Evolutionary conservation across 345 rosid genomes (phyloP).

Genomic region (Populus tremula): DNA sequence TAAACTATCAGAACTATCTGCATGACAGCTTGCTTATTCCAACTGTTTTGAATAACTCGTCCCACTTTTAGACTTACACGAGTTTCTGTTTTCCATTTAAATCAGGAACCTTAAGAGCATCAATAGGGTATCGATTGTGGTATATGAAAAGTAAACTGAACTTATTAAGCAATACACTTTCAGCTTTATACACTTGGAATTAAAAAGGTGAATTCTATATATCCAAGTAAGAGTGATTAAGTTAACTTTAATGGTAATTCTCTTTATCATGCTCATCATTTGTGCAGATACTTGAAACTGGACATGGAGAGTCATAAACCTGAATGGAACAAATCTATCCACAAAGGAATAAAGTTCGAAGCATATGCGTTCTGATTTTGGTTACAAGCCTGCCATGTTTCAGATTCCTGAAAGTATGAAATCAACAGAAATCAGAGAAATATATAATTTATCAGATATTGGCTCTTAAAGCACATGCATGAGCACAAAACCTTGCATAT

Average conservation of each 20-base stretch:
- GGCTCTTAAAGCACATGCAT: background rate
- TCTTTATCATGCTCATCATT: background rate
- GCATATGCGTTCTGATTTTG: conserved; percentile 68
- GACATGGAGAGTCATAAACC: conserved; percentile 40
- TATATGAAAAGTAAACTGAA: background rate
- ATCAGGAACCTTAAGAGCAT: background rate
- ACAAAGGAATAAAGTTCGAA: conserved; percentile 79
- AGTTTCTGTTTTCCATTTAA: background rate
- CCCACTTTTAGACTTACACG: too few relatives aligned
- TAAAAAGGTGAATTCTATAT: background rate
- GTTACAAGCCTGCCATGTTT: conserved; percentile 53
- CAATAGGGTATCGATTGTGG: background rate
- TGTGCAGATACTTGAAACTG: background rate
- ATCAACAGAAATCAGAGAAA: background rate
- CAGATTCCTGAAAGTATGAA: conserved; percentile 39
- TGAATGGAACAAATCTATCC: conserved; percentile 69
- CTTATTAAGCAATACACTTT: background rate
- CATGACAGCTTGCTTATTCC: background rate
- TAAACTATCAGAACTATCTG: background rate
- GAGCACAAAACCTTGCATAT: conserved; percentile 26
- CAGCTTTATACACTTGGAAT: background rate
- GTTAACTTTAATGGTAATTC: background rate
- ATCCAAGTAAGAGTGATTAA: background rate
- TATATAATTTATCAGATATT: background rate
- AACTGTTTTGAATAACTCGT: too few relatives aligned